A percentile compares a stretch with the other conserved stretches of the same genome.
These are phyloP conservation scores for Iodosphaeria phyllophila DNA, from an alignment of 2,329 filamentous ascomycete genomes.

Conservation along the genomic window DNA sequence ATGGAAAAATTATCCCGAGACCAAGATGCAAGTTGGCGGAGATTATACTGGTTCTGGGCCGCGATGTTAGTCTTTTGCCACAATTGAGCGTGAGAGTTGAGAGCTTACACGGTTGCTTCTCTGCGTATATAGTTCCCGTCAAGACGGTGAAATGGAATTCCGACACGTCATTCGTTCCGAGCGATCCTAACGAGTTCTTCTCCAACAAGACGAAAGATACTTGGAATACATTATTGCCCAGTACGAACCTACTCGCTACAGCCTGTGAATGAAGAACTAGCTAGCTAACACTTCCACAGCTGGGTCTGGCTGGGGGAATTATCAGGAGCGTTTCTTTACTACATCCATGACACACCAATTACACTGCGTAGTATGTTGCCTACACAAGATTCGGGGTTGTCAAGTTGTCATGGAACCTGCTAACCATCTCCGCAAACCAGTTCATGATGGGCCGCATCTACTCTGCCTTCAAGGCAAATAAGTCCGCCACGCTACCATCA, in stretches of 20 bases:
- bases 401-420: background rate
- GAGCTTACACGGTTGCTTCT: slow-evolving; percentile 3
- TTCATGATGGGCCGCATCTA: slow-evolving; percentile 18
- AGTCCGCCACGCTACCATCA: slow-evolving; percentile 6
- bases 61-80: slow-evolving; percentile 8
- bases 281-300: slow-evolving; percentile 5
- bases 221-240: slow-evolving; percentile 18
- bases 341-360: slow-evolving; percentile 18
- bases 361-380: slow-evolving; percentile 14
- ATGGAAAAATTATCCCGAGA: slow-evolving; percentile 5
- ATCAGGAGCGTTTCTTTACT: slow-evolving; percentile 17
- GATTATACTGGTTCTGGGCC: slow-evolving; percentile 18
- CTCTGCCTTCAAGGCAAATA: slow-evolving; percentile 7
- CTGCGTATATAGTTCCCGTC: slow-evolving; percentile 10
- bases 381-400: background rate
- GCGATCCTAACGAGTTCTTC: slow-evolving; percentile 18
- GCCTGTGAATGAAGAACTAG: background rate
- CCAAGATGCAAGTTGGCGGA: slow-evolving; percentile 15
- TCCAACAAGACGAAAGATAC: slow-evolving; percentile 13
- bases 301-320: slow-evolving; percentile 18
- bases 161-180: slow-evolving; percentile 16
- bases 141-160: slow-evolving; percentile 15
- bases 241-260: slow-evolving; percentile 5
- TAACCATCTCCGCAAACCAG: slow-evolving; percentile 4
- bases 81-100: background rate